Percentiles rank a stretch among this genome's conserved stretches.
phyloP scores from a whole-genome alignment of 192 early-diverging fungal species.

The Podila epicladia region DNA sequence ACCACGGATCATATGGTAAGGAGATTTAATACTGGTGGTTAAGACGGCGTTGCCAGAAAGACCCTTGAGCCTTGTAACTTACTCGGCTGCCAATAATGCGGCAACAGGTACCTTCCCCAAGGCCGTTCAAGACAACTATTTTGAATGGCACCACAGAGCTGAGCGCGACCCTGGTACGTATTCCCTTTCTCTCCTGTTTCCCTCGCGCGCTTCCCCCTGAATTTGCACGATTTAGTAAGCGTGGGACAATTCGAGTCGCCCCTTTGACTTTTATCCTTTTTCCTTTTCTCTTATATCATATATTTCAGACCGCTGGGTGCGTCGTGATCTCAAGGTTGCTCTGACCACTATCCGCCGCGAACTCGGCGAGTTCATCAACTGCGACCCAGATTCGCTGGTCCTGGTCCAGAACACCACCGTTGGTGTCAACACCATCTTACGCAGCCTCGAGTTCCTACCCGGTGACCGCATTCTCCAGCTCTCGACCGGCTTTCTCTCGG shows the following conservation, averaged over 20 bases:
- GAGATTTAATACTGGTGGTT: background rate
- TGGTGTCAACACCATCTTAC: conserved; percentile 64
- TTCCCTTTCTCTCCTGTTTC: background rate
- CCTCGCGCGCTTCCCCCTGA: background rate
- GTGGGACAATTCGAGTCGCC: background rate
- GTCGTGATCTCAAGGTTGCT: conserved; percentile 46
- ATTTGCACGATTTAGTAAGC: background rate
- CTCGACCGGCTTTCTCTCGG: conserved; percentile 65
- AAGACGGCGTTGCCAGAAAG: conserved; percentile 25
- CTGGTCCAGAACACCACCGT: conserved; percentile 67
- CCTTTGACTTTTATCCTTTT: background rate
- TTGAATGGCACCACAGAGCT: conserved; percentile 20
- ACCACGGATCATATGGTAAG: conserved; percentile 75
- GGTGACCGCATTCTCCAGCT: conserved; percentile 65
- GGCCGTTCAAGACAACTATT: conserved; percentile 27
- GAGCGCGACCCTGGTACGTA: conserved; percentile 28
- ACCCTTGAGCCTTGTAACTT: conserved; percentile 3
- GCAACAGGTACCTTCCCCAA: conserved; percentile 38
- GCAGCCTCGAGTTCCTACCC: conserved; percentile 50
- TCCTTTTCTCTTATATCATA: background rate
- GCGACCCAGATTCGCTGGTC: conserved; percentile 60
- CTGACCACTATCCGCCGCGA: conserved; percentile 43
- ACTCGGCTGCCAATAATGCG: background rate
- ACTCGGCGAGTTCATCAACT: conserved; percentile 57
- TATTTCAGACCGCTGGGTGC: conserved; percentile 61